Evolutionary conservation across 2,329 filamentous ascomycete species (phyloP), one percentile per base, ranked within the genome.

Genomic region (Cladosporium oxysporum): DNA sequence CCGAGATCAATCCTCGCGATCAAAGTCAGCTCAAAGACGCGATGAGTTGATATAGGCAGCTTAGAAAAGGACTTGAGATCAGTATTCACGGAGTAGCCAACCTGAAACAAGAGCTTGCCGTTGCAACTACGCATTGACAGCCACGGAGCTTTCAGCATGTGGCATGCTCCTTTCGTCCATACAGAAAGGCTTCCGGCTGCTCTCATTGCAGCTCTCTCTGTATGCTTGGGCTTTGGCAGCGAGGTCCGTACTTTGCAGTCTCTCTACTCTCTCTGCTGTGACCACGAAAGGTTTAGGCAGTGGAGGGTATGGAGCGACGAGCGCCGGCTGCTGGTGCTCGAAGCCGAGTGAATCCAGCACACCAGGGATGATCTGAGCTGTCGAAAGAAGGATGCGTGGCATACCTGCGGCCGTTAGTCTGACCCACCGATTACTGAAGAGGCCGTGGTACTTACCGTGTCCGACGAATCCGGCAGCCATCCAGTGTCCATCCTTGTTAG

Each of bases 381-480:
- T 69, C 1, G 74, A 73, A 28, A 75, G 70, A 1, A 77, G 66
- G 55, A 76, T 75, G 1, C 75, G 73, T 26, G 75, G 74, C 75
- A 77, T 77, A 28, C 74, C 73, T 71, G 62, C 5, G n/a, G 23
- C 12, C 8, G 21, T 53, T 37, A 53, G 50, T 18, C 8, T n/a
- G 6, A 5, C 3, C 31, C 5, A n/a, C 1, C 3, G 7, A n/a
- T 11, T 8, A 7, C 4, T 16, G 23, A 11, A 29, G 28, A n/a
- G 10, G n/a, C 4, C 0, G 16, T 29, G 11, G 16, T 18, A 65
- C 64, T 35, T 85, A 0, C 83, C 84, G 64, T 84, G 82, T 0
- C 83, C 83, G 37, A 79, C 80, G 65, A 84, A 85, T 0, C 83
- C 83, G 0, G 79, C 82, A 23, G 82, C 71, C 26, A 85, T 75